Evolutionary conservation across 140 eudicot genomes (phyloP), one percentile per base, ranked within the genome.

Genomic region (Flaveria floridana): DNA sequence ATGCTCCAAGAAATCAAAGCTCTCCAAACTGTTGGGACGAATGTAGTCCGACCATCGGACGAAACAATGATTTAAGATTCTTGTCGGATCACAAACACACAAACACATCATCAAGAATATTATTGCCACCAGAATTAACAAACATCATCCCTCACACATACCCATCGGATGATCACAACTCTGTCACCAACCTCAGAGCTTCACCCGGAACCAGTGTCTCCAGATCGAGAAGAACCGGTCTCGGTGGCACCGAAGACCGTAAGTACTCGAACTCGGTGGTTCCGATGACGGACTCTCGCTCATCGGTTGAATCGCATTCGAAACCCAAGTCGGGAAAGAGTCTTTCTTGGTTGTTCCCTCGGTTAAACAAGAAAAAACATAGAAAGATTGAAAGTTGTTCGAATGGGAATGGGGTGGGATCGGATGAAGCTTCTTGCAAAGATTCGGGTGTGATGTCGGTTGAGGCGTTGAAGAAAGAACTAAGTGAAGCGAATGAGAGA

Each of bases 331-430:
- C 90, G 2, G 97, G 95, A 28, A 64, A 75, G 70, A 72, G 78
- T n/a, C 83, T 90, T 68, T 94, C 96, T 0, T 84, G 97, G 96
- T 67, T 94, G 84, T 88, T 90, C 53, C 96, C 96, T 0, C 72
- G 82, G 70, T 73, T 90, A 11, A 94, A 86, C 76, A 88, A 87
- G 87, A 94, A 89, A 82, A 94, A 89, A 78, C 84, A 81, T 70
- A 90, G 86, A 80, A 81, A 75, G 28, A 82, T 48, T 1, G 83
- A 44, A 25, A 57, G 4, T 39, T 89, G 95, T 5, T 89, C 92
- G 41, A 76, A 26, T 77, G 30, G 84, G 39, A 76, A 26, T 77
- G 30, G 84, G 39, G 73, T 78, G 25, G 90, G 68, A 73, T 76
- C 85, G 0, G 92, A 89, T 19, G 92, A 85, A 2, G 86, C 77